phyloP scores from a whole-genome alignment of 106 monocot genomes.

The Cymbidium sinense region DNA sequence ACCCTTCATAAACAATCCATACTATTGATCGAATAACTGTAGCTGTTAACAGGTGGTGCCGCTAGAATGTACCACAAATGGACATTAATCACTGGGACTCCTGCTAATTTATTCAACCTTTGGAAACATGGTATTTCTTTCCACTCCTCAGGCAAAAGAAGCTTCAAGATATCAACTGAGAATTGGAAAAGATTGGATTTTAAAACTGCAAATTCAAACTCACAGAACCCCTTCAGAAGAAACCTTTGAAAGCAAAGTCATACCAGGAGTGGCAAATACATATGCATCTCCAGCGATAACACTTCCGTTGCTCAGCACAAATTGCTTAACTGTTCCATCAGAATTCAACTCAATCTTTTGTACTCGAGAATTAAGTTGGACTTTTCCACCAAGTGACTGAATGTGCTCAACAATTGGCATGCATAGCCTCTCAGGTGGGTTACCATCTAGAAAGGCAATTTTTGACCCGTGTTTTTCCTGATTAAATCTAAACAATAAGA shows the following conservation, averaged over 20 bases:
- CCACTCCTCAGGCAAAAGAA: slow-evolving; percentile 92
- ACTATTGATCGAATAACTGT: not conserved
- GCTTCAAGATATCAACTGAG: slow-evolving; percentile 95
- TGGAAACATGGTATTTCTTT: slow-evolving; percentile 84
- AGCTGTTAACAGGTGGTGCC: not conserved
- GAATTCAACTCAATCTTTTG: slow-evolving; percentile 83
- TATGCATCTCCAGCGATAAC: slow-evolving; percentile 75
- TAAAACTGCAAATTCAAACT: not conserved
- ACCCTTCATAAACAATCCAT: not conserved
- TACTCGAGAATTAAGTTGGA: slow-evolving; percentile 70
- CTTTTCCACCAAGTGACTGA: slow-evolving; percentile 74
- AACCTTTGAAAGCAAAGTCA: slow-evolving; percentile 6
- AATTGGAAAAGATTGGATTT: slow-evolving; percentile 8
- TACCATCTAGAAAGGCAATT: slow-evolving; percentile 97
- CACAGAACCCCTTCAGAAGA: not conserved
- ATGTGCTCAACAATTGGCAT: slow-evolving; percentile 88
- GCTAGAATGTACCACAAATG: slow-evolving; percentile 66
- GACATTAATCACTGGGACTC: slow-evolving; percentile 98
- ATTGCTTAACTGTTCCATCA: slow-evolving; percentile 81
- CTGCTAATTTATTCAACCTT: slow-evolving; percentile 81
- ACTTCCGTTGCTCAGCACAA: slow-evolving; percentile 69
- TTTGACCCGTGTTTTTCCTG: slow-evolving; percentile 99
- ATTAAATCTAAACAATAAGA: not conserved
- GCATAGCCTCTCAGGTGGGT: slow-evolving; percentile 90
- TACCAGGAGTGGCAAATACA: slow-evolving; percentile 91